Conservation (phyloP, 2,329 filamentous ascomycete species). For the Fusarium tanahbumbuense region DNA sequence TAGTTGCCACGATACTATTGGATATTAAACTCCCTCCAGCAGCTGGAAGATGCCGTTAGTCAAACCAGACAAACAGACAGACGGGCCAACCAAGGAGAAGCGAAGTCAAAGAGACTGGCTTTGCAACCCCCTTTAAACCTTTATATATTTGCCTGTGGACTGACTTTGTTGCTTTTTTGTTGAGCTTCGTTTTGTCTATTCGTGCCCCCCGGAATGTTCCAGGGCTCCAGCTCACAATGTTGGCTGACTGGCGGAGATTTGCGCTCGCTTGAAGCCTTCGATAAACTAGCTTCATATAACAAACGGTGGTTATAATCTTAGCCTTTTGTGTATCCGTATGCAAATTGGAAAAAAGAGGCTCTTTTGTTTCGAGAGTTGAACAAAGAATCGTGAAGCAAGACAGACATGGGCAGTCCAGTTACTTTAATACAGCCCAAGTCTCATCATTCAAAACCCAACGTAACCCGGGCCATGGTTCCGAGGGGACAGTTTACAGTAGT, state of each 20-base stretch:
- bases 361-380: neutral
- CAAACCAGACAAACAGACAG: neutral
- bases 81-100: conserved; percentile 2
- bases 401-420: neutral
- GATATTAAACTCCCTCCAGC: neutral
- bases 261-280: conserved; percentile 36
- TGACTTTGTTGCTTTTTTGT: conserved; percentile 21
- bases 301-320: conserved; percentile 17
- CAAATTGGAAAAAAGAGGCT: neutral
- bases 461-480: conserved; percentile 8
- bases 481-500: neutral
- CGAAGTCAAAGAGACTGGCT: neutral
- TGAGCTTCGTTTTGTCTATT: conserved; percentile 5
- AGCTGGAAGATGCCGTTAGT: neutral
- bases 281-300: conserved; percentile 34
- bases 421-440: conserved; percentile 35
- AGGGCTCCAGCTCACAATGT: conserved; percentile 21
- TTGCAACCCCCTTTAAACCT: conserved; percentile 11
- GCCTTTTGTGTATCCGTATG: neutral
- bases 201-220: conserved; percentile 21
- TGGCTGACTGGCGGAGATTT: conserved; percentile 37
- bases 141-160: conserved; percentile 9
- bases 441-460: conserved; percentile 27
- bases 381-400: neutral
- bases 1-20: conserved; percentile 20